Percentiles rank a stretch among this genome's conserved stretches.
phyloP scores from a whole-genome alignment of 345 rosid species.

The Abelmoschus esculentus region DNA sequence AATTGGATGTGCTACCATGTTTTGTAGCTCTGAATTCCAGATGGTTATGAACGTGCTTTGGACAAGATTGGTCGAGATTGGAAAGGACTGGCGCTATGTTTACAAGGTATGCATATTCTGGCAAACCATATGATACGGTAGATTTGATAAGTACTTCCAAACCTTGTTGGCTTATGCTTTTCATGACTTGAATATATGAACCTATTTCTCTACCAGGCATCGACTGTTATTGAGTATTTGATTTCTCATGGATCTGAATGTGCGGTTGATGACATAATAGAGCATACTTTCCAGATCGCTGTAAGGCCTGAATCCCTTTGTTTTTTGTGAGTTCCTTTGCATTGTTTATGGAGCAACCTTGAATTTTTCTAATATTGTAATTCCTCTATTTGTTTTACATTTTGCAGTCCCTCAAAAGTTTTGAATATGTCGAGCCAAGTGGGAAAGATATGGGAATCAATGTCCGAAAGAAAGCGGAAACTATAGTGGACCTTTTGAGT shows the following conservation, averaged over 20 bases:
- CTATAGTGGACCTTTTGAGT: constrained; percentile 60
- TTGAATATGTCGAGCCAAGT: constrained; percentile 88
- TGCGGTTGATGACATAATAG: constrained; percentile 93
- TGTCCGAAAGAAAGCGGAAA: constrained; percentile 94
- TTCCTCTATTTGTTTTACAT: constrained; percentile 22
- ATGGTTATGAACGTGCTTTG: constrained; percentile 91
- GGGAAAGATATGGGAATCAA: too few relatives aligned
- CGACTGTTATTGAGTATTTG: constrained; percentile 88
- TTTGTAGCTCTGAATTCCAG: constrained; percentile 79
- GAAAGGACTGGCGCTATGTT: constrained; percentile 97
- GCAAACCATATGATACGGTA: neutral
- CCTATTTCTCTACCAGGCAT: constrained; percentile 44
- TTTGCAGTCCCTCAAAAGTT: constrained; percentile 77
- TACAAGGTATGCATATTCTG: constrained; percentile 56
- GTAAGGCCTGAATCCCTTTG: constrained; percentile 39
- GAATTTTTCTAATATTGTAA: constrained; percentile 19
- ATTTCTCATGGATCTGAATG: constrained; percentile 96
- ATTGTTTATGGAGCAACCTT: neutral
- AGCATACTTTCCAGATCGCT: constrained; percentile 91
- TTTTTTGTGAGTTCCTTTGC: constrained; percentile 3
- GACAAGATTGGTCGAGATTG: constrained; percentile 83
- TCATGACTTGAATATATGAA: constrained; percentile 2
- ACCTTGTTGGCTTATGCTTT: constrained; percentile 9
- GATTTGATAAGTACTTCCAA: neutral
- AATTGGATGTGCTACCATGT: constrained; percentile 19